Percentiles rank a stretch among this genome's conserved stretches.
Evolutionary conservation across 345 rosid species (phyloP).

Genomic region (Eutrema japonicum): DNA sequence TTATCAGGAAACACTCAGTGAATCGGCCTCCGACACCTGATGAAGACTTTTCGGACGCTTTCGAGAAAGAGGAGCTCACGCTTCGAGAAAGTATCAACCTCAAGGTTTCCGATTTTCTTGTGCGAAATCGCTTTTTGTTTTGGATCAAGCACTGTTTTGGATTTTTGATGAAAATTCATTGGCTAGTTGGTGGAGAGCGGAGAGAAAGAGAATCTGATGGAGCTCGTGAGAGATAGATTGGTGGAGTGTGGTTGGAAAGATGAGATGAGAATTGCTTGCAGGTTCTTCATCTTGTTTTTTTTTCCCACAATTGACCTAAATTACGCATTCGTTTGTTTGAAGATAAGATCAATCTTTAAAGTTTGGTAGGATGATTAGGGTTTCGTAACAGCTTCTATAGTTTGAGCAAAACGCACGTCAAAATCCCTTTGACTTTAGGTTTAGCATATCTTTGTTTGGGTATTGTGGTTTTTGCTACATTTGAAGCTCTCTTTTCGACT

Average conservation of each 20-base stretch:
- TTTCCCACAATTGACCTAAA: neutral
- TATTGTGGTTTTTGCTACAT: neutral
- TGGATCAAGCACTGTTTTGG: neutral
- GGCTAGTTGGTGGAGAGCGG: slow-evolving; percentile 71
- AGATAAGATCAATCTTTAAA: slow-evolving; percentile 6
- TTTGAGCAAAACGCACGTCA: neutral
- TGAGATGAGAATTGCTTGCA: slow-evolving; percentile 81
- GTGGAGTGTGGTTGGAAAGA: slow-evolving; percentile 87
- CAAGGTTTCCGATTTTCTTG: slow-evolving; percentile 50
- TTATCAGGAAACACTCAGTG: slow-evolving; percentile 62
- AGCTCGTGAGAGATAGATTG: slow-evolving; percentile 72
- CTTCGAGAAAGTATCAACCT: slow-evolving; percentile 64
- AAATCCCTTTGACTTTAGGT: neutral
- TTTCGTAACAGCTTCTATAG: neutral
- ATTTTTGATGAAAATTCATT: slow-evolving; percentile 8
- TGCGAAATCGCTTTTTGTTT: slow-evolving; percentile 3
- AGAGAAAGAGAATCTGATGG: slow-evolving; percentile 72
- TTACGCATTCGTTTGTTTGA: neutral
- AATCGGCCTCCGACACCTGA: slow-evolving; percentile 75
- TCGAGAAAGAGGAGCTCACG: slow-evolving; percentile 50
- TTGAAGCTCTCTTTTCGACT: slow-evolving; percentile 8
- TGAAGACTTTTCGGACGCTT: slow-evolving; percentile 46
- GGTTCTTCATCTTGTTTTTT: slow-evolving; percentile 42
- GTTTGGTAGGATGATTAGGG: neutral
- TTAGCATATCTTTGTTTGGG: neutral